Evolutionary conservation across 1,284 basidiomycete genomes (phyloP), one percentile per base, ranked within the genome.

Genomic region (Austropuccinia psidii): DNA sequence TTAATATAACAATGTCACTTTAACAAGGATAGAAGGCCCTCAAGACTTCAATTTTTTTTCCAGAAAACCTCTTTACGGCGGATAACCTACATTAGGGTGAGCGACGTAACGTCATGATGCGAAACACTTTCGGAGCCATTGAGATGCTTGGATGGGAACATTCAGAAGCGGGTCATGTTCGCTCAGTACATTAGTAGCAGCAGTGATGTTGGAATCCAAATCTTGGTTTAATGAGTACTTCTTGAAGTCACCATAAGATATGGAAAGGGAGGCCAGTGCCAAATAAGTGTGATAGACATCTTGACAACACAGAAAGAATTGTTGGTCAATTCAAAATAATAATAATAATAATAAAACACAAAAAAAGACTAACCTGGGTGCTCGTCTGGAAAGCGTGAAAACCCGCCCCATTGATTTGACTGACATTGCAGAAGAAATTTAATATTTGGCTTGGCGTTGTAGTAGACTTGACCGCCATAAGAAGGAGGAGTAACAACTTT

Each of bases 241-340:
- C 27, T 21, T 60, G 6, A 15, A 19, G 27, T 39, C 21, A 24
- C 47, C 58, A 11, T 85, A 84, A 76, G 87, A 86, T 76, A 93
- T 83, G 1, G 90, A 84, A 39, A 94, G 78, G 0, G 90, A 88
- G 0, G 93, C 92, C 27, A 95, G 82, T 1, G 90, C 88, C 33
- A 96, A 84, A 80, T 95, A 96, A 0, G 91, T 93, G 78, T 96
- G 93, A 61, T 78, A 80, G 88, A 94, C 8, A 90, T 93, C 83
- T 95, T 91, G 87, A 77, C 5, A 41, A 49, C 13, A 54, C 5
- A 9, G 4, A n/a, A 66, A 24, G 37, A 24, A 19, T n/a, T 19
- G 31, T 11, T 31, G 29, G n/a, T 41, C 7, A 9, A 0, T 41
- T 27, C 49, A 13, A 33, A 7, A 67, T 35, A 13, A 21, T 39